Conservation (phyloP, 192 early-diverging fungal species). For the Blastocladiella britannica region DNA sequence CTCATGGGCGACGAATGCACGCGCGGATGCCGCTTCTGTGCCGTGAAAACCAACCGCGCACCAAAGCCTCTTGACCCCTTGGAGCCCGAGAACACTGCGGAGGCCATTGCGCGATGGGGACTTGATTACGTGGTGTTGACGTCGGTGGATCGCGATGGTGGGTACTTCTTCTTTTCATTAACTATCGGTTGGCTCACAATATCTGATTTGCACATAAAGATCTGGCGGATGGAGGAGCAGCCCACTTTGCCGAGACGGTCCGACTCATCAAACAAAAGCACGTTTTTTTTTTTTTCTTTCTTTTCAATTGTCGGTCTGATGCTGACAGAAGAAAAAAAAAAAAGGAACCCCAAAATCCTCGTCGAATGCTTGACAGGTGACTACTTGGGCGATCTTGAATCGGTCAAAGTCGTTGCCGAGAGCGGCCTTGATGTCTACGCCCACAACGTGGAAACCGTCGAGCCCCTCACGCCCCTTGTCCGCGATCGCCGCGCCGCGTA, state of each 20-base stretch:
- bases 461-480: slow-evolving; percentile 66
- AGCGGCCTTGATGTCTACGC: slow-evolving; percentile 95
- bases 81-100: slow-evolving; percentile 83
- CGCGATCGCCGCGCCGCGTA: slow-evolving; percentile 83
- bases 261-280: slow-evolving; percentile 65
- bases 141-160: slow-evolving; percentile 87
- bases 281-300: slow-evolving; percentile 4
- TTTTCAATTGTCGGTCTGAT: background rate
- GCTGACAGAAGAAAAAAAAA: slow-evolving; percentile 17
- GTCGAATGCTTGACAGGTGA: slow-evolving; percentile 95
- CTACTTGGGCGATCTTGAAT: slow-evolving; percentile 55
- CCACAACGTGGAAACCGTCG: slow-evolving; percentile 95
- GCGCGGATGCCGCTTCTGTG: slow-evolving; percentile 91
- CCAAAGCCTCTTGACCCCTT: slow-evolving; percentile 66
- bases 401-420: slow-evolving; percentile 58
- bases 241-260: slow-evolving; percentile 85
- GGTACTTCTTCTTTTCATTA: slow-evolving; percentile 5
- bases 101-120: slow-evolving; percentile 84
- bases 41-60: slow-evolving; percentile 78
- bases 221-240: slow-evolving; percentile 72
- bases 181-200: no score
- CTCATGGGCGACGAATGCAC: slow-evolving; percentile 98
- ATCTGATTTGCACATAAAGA: slow-evolving; percentile 28
- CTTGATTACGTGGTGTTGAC: slow-evolving; percentile 92
- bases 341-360: slow-evolving; percentile 62